Conservation (phyloP, 2,329 filamentous ascomycete species). For the Ophiostoma sp. region DNA sequence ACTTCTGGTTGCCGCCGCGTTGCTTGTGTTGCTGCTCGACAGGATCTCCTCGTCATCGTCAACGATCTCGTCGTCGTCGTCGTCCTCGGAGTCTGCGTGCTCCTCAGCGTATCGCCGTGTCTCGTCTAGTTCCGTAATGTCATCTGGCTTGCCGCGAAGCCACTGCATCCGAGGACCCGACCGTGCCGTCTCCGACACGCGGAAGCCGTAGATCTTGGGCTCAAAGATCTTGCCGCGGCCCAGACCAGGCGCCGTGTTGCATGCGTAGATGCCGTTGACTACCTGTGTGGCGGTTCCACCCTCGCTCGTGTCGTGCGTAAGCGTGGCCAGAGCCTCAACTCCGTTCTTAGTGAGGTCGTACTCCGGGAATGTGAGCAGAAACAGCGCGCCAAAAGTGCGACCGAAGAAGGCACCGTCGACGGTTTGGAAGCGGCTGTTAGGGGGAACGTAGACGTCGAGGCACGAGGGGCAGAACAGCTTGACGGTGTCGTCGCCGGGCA, state of each 20-base stretch:
- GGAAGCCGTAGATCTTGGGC: conserved; percentile 93
- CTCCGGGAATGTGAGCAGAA: conserved; percentile 97
- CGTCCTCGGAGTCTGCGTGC: conserved; percentile 54
- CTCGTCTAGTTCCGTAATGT: conserved; percentile 82
- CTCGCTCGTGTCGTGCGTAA: conserved; percentile 23
- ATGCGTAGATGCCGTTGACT: conserved; percentile 80
- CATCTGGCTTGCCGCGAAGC: conserved; percentile 75
- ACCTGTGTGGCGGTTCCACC: conserved; percentile 24
- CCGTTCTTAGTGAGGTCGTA: conserved; percentile 77
- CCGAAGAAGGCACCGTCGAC: conserved; percentile 98
- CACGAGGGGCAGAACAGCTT: conserved; percentile 98
- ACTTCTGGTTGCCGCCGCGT: conserved; percentile 30
- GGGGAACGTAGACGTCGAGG: conserved; percentile 93
- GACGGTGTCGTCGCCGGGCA: conserved; percentile 92
- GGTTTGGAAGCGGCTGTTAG: conserved; percentile 93
- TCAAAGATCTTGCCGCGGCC: conserved; percentile 83
- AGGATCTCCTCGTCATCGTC: conserved; percentile 53
- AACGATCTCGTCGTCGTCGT: conserved; percentile 47
- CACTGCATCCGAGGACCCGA: conserved; percentile 96
- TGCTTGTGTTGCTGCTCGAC: conserved; percentile 37
- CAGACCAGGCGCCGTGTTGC: conserved; percentile 83
- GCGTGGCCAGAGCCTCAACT: conserved; percentile 48
- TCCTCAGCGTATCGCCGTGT: conserved; percentile 49
- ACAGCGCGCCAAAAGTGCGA: conserved; percentile 91
- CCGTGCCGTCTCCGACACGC: conserved; percentile 81